Conservation (phyloP, 2,329 filamentous ascomycete genomes). For the Colletotrichum melonis region DNA sequence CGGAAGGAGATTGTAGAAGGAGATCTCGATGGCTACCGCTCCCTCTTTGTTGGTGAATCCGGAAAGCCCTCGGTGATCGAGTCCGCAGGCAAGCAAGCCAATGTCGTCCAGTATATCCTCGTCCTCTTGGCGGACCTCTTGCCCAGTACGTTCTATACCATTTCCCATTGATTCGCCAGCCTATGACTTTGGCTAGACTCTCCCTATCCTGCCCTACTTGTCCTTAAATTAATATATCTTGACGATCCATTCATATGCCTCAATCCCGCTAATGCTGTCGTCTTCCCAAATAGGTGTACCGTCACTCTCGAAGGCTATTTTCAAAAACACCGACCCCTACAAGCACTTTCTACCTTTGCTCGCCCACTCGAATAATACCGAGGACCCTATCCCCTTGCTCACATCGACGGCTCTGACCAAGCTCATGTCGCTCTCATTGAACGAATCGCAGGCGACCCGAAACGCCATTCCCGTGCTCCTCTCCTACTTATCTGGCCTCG, state of each 20-base stretch:
- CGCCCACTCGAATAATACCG: slow-evolving; percentile 76
- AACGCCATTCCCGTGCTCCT: slow-evolving; percentile 85
- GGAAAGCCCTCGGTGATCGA: slow-evolving; percentile 81
- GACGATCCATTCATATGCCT: not conserved
- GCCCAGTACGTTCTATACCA: slow-evolving; percentile 27
- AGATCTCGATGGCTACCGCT: slow-evolving; percentile 83
- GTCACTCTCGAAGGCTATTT: slow-evolving; percentile 79
- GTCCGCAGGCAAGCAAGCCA: slow-evolving; percentile 83
- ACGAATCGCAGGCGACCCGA: slow-evolving; percentile 73
- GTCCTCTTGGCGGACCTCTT: slow-evolving; percentile 90
- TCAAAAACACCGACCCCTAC: slow-evolving; percentile 82
- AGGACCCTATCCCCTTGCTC: slow-evolving; percentile 88
- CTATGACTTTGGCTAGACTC: not conserved
- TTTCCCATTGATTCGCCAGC: not conserved
- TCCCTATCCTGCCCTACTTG: not conserved
- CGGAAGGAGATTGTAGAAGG: slow-evolving; percentile 83
- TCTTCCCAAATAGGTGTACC: slow-evolving; percentile 73
- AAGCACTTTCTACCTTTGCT: slow-evolving; percentile 87
- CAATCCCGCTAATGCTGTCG: slow-evolving; percentile 9
- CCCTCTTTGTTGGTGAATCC: slow-evolving; percentile 81
- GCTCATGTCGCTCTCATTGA: slow-evolving; percentile 77
- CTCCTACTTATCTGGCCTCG: slow-evolving; percentile 85
- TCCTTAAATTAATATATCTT: not conserved
- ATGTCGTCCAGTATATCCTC: slow-evolving; percentile 95
- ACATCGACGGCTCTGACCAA: slow-evolving; percentile 87